Conservation (phyloP, 768 basidiomycete species). For the Lyophyllum shimeji region DNA sequence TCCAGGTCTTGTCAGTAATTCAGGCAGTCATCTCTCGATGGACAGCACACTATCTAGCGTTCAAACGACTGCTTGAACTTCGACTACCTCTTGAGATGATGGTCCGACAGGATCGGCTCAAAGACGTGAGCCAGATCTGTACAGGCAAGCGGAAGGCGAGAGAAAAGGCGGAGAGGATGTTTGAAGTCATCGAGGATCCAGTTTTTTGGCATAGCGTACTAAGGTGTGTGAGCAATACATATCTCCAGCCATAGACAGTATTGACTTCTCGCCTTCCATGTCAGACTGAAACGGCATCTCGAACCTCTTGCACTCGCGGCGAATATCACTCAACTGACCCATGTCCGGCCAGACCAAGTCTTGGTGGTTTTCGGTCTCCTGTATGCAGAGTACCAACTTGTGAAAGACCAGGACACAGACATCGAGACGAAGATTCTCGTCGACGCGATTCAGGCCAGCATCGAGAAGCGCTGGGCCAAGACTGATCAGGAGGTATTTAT, state of each 20-base stretch:
- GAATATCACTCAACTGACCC: slow-evolving; percentile 26
- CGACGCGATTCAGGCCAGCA: slow-evolving; percentile 26
- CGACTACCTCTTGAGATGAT: slow-evolving; percentile 11
- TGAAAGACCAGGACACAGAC: slow-evolving; percentile 16
- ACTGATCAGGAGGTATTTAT: slow-evolving; percentile 31
- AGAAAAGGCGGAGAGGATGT: background rate
- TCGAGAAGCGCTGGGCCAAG: slow-evolving; percentile 27
- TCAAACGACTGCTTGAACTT: slow-evolving; percentile 24
- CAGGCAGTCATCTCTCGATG: slow-evolving; percentile 27
- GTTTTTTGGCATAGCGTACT: background rate
- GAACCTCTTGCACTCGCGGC: slow-evolving; percentile 27
- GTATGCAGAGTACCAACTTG: slow-evolving; percentile 11
- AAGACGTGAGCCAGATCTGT: background rate
- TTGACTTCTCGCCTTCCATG: background rate
- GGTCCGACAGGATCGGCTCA: slow-evolving; percentile 8
- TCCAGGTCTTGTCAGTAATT: slow-evolving; percentile 16
- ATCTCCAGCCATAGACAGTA: background rate
- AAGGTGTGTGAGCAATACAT: background rate
- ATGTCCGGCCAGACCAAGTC: slow-evolving; percentile 29
- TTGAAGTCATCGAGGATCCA: background rate
- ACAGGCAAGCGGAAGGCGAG: background rate
- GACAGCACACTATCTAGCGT: slow-evolving; percentile 30
- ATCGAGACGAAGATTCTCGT: background rate
- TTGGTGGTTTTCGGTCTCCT: slow-evolving; percentile 30
- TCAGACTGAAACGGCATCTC: slow-evolving; percentile 4